Percentiles rank a stretch among this genome's conserved stretches.
phyloP scores from a whole-genome alignment of 1,284 basidiomycete species.

The Erythrobasidium hasegawianum region DNA sequence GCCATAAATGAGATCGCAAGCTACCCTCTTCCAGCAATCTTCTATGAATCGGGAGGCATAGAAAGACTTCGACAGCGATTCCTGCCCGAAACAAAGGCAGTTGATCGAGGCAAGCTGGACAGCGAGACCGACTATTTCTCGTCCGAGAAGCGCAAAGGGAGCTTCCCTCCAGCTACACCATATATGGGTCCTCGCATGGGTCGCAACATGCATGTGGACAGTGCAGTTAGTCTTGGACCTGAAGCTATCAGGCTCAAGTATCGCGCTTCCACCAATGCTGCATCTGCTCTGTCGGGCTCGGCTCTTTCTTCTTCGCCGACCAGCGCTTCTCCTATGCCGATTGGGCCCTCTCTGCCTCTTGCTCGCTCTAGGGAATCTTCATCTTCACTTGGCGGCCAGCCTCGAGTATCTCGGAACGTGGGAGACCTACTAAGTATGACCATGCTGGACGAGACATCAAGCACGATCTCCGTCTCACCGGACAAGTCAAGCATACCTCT shows the following conservation, averaged over 20 bases:
- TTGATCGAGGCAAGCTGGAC: conserved; percentile 35
- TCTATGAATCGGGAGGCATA: conserved; percentile 92
- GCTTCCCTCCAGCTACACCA: conserved; percentile 40
- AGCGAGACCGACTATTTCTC: conserved; percentile 34
- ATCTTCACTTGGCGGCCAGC: neutral
- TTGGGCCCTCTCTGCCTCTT: neutral
- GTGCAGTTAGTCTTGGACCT: conserved; percentile 14
- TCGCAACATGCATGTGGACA: conserved; percentile 32
- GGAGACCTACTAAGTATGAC: conserved; percentile 57
- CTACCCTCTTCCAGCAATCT: conserved; percentile 82
- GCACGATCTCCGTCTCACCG: conserved; percentile 16
- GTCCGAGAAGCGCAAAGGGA: conserved; percentile 15
- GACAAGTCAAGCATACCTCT: conserved; percentile 28
- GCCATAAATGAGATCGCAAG: conserved; percentile 95
- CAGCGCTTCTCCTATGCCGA: neutral
- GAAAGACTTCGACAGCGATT: conserved; percentile 81
- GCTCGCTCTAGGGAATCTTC: conserved; percentile 18
- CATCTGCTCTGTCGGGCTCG: neutral
- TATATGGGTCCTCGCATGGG: conserved; percentile 46
- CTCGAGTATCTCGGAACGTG: conserved; percentile 43
- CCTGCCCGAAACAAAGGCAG: conserved; percentile 47
- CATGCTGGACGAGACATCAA: conserved; percentile 21
- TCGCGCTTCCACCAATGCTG: neutral
- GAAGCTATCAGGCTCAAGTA: conserved; percentile 19
- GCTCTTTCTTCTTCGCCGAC: conserved; percentile 1